These are phyloP conservation scores for Malus sieversii DNA, from an alignment of 306 rosid species.

Conservation along the genomic window DNA sequence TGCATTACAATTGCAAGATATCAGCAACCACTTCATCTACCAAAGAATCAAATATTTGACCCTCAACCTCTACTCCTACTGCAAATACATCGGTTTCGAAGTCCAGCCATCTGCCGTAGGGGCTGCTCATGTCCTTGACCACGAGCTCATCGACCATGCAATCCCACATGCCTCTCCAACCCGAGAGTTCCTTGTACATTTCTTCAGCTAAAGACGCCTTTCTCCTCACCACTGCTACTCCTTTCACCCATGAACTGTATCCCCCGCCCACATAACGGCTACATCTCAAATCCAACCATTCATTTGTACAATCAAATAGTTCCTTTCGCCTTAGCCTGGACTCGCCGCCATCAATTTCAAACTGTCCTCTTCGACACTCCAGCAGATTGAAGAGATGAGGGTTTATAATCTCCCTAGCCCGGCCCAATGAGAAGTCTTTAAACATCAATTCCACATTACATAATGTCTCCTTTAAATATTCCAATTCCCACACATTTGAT, in stretches of 20 bases:
- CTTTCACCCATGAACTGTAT: constrained; percentile 61
- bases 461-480: constrained; percentile 60
- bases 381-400: constrained; percentile 54
- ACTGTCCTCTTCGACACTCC: constrained; percentile 49
- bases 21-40: constrained; percentile 57
- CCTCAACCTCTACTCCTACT: constrained; percentile 62
- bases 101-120: constrained; percentile 71
- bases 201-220: constrained; percentile 62
- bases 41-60: constrained; percentile 56
- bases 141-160: constrained; percentile 89
- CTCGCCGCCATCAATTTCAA: constrained; percentile 17
- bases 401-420: constrained; percentile 40
- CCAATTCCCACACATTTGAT: constrained; percentile 56
- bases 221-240: constrained; percentile 54
- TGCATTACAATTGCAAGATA: constrained; percentile 27
- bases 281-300: constrained; percentile 68
- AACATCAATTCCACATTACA: constrained; percentile 59
- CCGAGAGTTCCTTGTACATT: constrained; percentile 60
- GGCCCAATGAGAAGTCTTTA: constrained; percentile 53
- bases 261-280: constrained; percentile 52
- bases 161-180: constrained; percentile 63
- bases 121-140: constrained; percentile 79
- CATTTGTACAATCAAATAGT: constrained; percentile 61
- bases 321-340: constrained; percentile 48
- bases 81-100: constrained; percentile 56